Conservation (phyloP, 371 early-diverging fungal species). For the Rhizopus stolonifer region DNA sequence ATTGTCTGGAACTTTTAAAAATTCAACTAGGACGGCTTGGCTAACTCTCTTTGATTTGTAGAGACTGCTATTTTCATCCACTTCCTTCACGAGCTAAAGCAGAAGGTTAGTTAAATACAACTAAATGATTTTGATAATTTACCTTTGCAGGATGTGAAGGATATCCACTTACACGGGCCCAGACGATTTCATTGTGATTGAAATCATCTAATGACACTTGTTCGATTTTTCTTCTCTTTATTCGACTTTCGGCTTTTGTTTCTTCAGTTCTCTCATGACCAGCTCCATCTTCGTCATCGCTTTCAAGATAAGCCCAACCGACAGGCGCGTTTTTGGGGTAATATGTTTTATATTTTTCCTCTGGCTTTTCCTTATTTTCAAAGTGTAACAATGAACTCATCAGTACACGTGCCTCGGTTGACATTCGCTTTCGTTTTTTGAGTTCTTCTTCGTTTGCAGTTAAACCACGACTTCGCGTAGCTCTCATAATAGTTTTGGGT, state of each 20-base stretch:
- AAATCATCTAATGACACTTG: constrained; percentile 2
- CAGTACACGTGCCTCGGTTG: constrained; percentile 10
- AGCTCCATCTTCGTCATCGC: constrained; percentile 6
- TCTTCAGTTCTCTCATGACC: constrained; percentile 7
- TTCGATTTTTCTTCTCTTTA: not conserved
- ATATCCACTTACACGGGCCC: constrained; percentile 48
- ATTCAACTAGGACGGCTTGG: constrained; percentile 16
- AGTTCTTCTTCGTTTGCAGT: constrained; percentile 13
- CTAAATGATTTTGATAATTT: not conserved
- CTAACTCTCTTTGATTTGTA: constrained; percentile 7
- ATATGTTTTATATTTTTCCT: constrained; percentile 7
- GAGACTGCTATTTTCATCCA: not conserved
- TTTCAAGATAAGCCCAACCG: constrained; percentile 20
- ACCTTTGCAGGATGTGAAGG: constrained; percentile 53
- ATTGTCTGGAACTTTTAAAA: constrained; percentile 22
- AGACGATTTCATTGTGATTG: constrained; percentile 33
- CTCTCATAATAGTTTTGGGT: not conserved
- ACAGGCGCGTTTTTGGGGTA: constrained; percentile 10
- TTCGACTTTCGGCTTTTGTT: not conserved
- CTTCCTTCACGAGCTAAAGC: constrained; percentile 6
- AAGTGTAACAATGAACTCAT: constrained; percentile 7
- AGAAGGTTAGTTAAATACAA: not conserved
- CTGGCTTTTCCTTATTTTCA: not conserved
- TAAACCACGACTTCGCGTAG: constrained; percentile 19
- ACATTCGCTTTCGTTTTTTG: constrained; percentile 12